These are phyloP conservation scores for Chloris gayana DNA, from an alignment of 176 grass and related monocot species.

Conservation along the genomic window DNA sequence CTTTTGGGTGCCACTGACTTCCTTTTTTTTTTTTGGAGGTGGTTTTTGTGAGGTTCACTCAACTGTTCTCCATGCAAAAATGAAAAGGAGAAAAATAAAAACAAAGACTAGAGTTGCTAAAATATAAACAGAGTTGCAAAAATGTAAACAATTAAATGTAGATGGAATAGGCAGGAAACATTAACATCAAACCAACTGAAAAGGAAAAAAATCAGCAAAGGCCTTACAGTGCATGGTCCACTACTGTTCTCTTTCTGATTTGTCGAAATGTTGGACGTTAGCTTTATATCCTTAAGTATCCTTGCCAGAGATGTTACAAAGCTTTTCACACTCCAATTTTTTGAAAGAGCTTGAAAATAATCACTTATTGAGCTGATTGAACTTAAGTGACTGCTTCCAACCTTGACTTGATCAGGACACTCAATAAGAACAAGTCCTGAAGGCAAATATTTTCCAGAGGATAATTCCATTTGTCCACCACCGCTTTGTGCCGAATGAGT, in stretches of 20 bases:
- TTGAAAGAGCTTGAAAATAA: constrained; percentile 80
- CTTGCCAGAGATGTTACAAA: constrained; percentile 71
- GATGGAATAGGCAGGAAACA: constrained; percentile 18
- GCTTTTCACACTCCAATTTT: constrained; percentile 77
- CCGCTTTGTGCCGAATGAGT: constrained; percentile 70
- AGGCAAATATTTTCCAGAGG: constrained; percentile 64
- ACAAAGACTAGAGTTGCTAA: not conserved
- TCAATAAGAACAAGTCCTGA: constrained; percentile 88
- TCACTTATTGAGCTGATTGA: constrained; percentile 74
- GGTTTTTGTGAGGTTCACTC: not conserved
- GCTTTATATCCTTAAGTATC: constrained; percentile 81
- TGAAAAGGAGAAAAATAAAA: not conserved
- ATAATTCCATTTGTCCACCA: constrained; percentile 73
- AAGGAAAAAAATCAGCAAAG: constrained; percentile 21
- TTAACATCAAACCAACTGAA: constrained; percentile 19
- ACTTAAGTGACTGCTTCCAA: constrained; percentile 51
- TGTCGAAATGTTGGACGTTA: constrained; percentile 61
- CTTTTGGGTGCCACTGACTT: not conserved
- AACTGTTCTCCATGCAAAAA: not conserved
- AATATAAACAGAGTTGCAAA: too few species aligned
- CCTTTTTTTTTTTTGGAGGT: not conserved
- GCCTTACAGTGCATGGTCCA: constrained; percentile 79
- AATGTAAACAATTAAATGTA: not conserved
- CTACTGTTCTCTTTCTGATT: constrained; percentile 91
- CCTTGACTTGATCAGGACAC: constrained; percentile 86